These are phyloP conservation scores for Prunus yedoensis DNA, from an alignment of 331 rosid species.

Conservation along the genomic window DNA sequence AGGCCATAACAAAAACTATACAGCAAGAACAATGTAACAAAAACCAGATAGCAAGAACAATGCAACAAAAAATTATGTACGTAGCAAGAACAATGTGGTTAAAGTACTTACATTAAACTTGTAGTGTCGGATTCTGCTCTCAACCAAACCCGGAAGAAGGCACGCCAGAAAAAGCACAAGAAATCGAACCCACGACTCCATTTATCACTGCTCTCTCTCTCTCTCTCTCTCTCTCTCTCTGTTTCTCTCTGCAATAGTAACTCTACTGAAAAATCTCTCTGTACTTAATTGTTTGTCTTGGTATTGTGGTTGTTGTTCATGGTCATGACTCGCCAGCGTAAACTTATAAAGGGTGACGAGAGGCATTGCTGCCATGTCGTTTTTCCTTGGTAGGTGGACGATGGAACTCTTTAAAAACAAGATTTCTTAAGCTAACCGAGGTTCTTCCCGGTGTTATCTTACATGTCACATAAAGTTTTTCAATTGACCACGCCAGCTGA, in stretches of 20 bases:
- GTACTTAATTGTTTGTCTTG: background rate
- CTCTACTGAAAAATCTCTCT: too few relatives aligned
- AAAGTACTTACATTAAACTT: constrained; percentile 70
- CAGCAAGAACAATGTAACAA: too few relatives aligned
- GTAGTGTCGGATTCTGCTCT: constrained; percentile 74
- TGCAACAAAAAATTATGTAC: background rate
- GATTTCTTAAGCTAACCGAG: constrained; percentile 25
- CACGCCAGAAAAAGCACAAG: constrained; percentile 47
- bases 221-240: background rate
- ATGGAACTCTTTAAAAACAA: constrained; percentile 43
- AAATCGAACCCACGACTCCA: constrained; percentile 45
- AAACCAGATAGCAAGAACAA: background rate
- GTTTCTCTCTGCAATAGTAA: background rate
- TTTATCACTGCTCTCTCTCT: constrained; percentile 8
- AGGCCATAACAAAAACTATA: background rate
- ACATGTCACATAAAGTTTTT: constrained; percentile 63
- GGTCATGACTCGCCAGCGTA: constrained; percentile 44
- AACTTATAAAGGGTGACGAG: constrained; percentile 48
- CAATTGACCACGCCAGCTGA: constrained; percentile 3
- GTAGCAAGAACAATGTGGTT: background rate
- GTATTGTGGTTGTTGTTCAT: constrained; percentile 27
- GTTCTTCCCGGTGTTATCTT: constrained; percentile 39
- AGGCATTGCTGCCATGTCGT: constrained; percentile 65
- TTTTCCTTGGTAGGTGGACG: constrained; percentile 66
- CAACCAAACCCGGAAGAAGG: constrained; percentile 66